Evolutionary conservation across 148 eudicot species (phyloP).

Genomic region (Silene latifolia): DNA sequence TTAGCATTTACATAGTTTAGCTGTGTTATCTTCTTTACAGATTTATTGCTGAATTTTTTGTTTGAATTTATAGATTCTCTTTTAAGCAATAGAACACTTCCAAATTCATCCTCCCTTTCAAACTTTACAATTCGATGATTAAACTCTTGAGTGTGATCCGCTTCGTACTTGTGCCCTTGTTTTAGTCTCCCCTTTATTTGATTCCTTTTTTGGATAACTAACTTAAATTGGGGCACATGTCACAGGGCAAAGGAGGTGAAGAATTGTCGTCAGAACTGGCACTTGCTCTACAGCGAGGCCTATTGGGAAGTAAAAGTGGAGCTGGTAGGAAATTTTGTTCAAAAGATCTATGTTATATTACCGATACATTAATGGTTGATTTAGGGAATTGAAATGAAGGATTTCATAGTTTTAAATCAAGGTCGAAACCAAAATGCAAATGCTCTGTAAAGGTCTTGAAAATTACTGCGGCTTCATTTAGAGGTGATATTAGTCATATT

Average conservation of each 20-base stretch:
- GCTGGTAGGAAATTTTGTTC: constrained; percentile 18
- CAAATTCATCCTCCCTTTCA: background rate
- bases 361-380: background rate
- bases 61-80: background rate
- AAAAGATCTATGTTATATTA: too few species aligned
- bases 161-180: background rate
- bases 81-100: background rate
- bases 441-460: too few species aligned
- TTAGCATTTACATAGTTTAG: background rate
- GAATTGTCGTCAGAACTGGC: constrained; percentile 78
- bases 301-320: constrained; percentile 54
- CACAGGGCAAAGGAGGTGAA: constrained; percentile 96
- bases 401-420: too few species aligned
- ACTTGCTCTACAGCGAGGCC: constrained; percentile 64
- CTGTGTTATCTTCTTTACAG: background rate
- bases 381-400: background rate
- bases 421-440: too few species aligned
- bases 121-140: background rate
- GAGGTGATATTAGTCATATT: background rate
- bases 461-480: background rate
- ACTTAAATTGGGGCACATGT: background rate
- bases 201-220: background rate
- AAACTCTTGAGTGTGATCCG: background rate
- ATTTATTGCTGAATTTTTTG: background rate
- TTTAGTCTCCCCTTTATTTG: background rate